phyloP scores from a whole-genome alignment of 108 stramenopile species.

The Cyclotella distinguenda region DNA sequence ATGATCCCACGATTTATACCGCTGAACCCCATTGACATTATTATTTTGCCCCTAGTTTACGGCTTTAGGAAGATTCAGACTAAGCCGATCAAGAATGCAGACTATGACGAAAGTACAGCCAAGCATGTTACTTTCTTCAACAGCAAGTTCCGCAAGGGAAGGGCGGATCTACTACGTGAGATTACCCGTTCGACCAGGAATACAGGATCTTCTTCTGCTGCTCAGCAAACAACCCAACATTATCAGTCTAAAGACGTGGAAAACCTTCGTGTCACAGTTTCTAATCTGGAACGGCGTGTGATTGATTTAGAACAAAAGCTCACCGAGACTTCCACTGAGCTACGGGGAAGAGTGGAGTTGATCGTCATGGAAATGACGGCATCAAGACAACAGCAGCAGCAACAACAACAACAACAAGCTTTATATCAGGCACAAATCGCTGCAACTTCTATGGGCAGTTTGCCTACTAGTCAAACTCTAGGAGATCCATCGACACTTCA shows the following conservation, averaged over 20 bases:
- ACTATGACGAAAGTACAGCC: slow-evolving; percentile 74
- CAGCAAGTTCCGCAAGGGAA: slow-evolving; percentile 83
- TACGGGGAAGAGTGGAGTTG: slow-evolving; percentile 30
- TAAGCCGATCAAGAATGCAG: slow-evolving; percentile 84
- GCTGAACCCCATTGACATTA: background rate
- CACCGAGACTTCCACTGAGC: slow-evolving; percentile 2
- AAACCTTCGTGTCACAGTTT: slow-evolving; percentile 58
- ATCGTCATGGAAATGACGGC: slow-evolving; percentile 31
- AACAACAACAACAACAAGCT: background rate
- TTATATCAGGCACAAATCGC: slow-evolving; percentile 2
- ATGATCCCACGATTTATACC: slow-evolving; percentile 4
- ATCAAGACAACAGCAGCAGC: slow-evolving; percentile 9
- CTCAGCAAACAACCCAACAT: slow-evolving; percentile 16
- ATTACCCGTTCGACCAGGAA: slow-evolving; percentile 84
- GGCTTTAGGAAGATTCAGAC: slow-evolving; percentile 86
- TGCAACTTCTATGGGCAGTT: background rate
- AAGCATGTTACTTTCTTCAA: slow-evolving; percentile 89
- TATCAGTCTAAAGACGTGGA: slow-evolving; percentile 64
- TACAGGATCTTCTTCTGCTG: slow-evolving; percentile 38
- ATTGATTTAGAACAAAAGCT: slow-evolving; percentile 22
- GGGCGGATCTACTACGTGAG: slow-evolving; percentile 71
- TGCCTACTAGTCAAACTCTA: background rate
- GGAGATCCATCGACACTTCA: slow-evolving; percentile 4
- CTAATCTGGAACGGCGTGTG: slow-evolving; percentile 47
- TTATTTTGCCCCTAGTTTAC: slow-evolving; percentile 35